Evolutionary conservation across 208 protist species (phyloP), one percentile per base, ranked within the genome.

Genomic region (Herpetomonas samuelpessoai): DNA sequence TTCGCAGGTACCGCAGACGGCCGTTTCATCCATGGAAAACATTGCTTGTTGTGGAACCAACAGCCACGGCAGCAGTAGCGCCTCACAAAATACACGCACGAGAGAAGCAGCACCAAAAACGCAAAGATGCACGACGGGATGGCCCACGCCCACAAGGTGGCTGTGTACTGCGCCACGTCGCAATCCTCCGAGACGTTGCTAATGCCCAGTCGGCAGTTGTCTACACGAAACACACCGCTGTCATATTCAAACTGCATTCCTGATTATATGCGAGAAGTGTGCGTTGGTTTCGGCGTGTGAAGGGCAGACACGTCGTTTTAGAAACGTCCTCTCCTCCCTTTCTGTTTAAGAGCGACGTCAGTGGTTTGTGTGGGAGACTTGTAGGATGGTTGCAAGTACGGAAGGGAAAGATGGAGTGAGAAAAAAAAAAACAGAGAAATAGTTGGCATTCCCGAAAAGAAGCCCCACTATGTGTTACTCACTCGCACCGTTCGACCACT

Each of bases 1-100:
- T 41, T n/a, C n/a, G n/a, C n/a, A n/a, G n/a, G n/a, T n/a, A n/a
- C n/a, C n/a, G n/a, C n/a, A n/a, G n/a, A n/a, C n/a, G n/a, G n/a
- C n/a, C n/a, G n/a, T n/a, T n/a, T n/a, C n/a, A n/a, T n/a, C n/a
- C n/a, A n/a, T n/a, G n/a, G n/a, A n/a, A n/a, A n/a, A n/a, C n/a
- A n/a, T n/a, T n/a, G n/a, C n/a, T n/a, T n/a, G n/a, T n/a, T n/a
- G 6, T 69, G 57, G 0, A 76, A 76, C n/a, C 81, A 72, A 58
- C 81, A 88, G 47, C 81, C 78, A 48, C 80, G 60, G 35, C 57
- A 81, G 26, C 68, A 22, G 39, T 83, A 83, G 19, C 76, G 76
- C 25, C 55, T 12, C 7, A 71, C 35, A 62, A 76, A 63, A 59
- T 83, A 83, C 0, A 79, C 10, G 1, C 62, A 2, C 6, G 66